These are phyloP conservation scores for Ophiocordyceps robertsii DNA, from an alignment of 2,329 filamentous ascomycete genomes.

Conservation along the genomic window DNA sequence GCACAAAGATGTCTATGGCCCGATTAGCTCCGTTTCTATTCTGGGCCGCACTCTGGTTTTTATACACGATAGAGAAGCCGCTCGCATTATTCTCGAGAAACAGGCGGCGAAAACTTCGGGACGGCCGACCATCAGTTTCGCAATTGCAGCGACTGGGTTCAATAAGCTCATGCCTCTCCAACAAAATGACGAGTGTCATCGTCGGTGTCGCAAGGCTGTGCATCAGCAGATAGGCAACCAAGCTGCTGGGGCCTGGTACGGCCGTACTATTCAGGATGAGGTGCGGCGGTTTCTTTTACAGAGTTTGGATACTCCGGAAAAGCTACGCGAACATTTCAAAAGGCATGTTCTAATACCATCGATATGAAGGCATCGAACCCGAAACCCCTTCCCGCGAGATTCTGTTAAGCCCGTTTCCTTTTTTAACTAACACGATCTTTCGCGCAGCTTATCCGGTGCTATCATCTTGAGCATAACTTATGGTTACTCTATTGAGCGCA, in stretches of 20 bases:
- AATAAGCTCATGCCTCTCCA: constrained; percentile 21
- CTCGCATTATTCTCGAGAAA: constrained; percentile 24
- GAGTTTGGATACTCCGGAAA: constrained; percentile 22
- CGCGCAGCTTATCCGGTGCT: too few relatives aligned
- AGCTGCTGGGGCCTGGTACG: too few relatives aligned
- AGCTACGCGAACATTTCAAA: constrained; percentile 20
- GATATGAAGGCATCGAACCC: too few relatives aligned
- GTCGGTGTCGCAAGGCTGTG: too few relatives aligned
- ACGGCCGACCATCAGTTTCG: constrained; percentile 17
- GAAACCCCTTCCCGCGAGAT: too few relatives aligned
- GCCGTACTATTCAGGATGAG: too few relatives aligned
- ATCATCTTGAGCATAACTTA: neutral
- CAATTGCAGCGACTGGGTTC: too few relatives aligned
- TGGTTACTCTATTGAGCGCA: neutral
- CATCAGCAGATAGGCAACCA: too few relatives aligned
- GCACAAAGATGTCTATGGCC: constrained; percentile 25
- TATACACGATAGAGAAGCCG: constrained; percentile 21
- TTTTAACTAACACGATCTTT: constrained; percentile 4
- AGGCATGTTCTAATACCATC: neutral
- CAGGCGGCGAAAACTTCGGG: constrained; percentile 20
- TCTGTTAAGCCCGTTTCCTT: too few relatives aligned
- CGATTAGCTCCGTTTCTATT: constrained; percentile 19
- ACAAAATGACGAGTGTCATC: too few relatives aligned
- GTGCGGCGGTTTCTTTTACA: constrained; percentile 27
- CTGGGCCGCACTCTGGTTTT: constrained; percentile 27